Evolutionary conservation across 2,329 filamentous ascomycete species (phyloP), one percentile per base, ranked within the genome.

Genomic region (Cercospora beticola): DNA sequence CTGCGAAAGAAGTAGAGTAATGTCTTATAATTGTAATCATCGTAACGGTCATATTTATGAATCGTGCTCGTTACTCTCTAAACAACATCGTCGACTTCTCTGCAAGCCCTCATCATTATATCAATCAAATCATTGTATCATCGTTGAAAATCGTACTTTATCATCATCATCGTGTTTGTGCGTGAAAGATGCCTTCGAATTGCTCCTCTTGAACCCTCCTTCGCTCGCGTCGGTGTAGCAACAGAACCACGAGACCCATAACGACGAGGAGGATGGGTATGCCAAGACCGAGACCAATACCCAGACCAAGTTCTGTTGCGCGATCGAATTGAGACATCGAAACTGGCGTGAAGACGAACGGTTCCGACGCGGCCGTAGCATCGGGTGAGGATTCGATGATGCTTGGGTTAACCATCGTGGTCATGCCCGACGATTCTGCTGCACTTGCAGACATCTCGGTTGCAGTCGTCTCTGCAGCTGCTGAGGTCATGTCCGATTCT

Each of bases 211-310:
- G 60, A 52, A 62, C 26, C 26, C 60, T 46, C n/a, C 60, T 62
- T 26, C 60, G 36, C 4, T 62, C 36, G 5, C 60, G 60, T 49
- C 60, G 36, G n/a, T 62, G 36, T 5, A 62, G 60, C 36, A 43
- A 30, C 16, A 62, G 21, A 52, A 62, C 60, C 8, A 62, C 12
- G 9, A 62, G 60, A 8, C 36, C 60, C 60, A 62, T 62, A n/a
- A 62, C 12, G 21, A 49, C 60, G 14, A 62, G 60, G 1, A 62
- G 36, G 26, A 62, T n/a, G 2, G 60, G 60, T 18, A 62, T 62
- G 60, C 65, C 65, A 26, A 67, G 28, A 57, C 65, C 65, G 5
- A 67, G 60, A 54, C 65, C 65, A 7, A 67, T 49, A 23, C 65
- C 65, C 16, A 67, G 56, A 23, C 65, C 65, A 26, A 67, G 52